These are phyloP conservation scores for Trichoderma sp. DNA, from an alignment of 2,329 filamentous ascomycete genomes.

Conservation along the genomic window DNA sequence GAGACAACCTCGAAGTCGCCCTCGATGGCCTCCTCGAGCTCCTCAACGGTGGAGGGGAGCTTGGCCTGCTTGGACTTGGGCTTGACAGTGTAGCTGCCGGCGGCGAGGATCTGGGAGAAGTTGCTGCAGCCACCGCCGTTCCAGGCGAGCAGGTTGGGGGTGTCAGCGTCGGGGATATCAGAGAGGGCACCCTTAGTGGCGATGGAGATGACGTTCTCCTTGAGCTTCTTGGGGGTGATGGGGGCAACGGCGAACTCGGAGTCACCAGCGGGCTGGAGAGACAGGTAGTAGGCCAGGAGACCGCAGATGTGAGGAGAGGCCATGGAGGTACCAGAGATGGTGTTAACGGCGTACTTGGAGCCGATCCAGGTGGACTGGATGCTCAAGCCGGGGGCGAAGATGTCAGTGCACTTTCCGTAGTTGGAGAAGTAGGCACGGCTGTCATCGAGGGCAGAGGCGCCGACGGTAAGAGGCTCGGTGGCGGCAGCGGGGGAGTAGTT, in stretches of 20 bases:
- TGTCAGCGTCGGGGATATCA: conserved; percentile 76
- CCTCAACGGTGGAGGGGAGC: conserved; percentile 47
- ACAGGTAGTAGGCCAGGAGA: conserved; percentile 96
- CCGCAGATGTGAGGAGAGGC: conserved; percentile 95
- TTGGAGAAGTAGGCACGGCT: conserved; percentile 99
- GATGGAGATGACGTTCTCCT: conserved; percentile 80
- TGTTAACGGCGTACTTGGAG: conserved; percentile 93
- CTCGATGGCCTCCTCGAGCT: conserved; percentile 59
- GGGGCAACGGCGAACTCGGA: conserved; percentile 87
- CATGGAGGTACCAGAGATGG: conserved; percentile 99
- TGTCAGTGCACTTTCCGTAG: conserved; percentile 98
- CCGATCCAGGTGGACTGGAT: conserved; percentile 98
- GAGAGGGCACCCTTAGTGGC: conserved; percentile 74
- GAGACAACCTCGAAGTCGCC: conserved; percentile 58
- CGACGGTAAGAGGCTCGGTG: conserved; percentile 88
- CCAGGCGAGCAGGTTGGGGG: conserved; percentile 95
- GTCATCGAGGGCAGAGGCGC: conserved; percentile 88
- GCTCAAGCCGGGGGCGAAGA: conserved; percentile 96
- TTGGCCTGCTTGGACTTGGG: conserved; percentile 33
- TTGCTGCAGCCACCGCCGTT: conserved; percentile 95
- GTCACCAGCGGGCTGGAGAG: conserved; percentile 84
- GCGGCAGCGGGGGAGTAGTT: conserved; percentile 98
- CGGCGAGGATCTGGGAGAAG: conserved; percentile 76
- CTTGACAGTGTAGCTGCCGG: conserved; percentile 62
- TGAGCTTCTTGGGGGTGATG: conserved; percentile 91